phyloP scores from a whole-genome alignment of 371 early-diverging fungal species.

The Rhizopus microsporus region DNA sequence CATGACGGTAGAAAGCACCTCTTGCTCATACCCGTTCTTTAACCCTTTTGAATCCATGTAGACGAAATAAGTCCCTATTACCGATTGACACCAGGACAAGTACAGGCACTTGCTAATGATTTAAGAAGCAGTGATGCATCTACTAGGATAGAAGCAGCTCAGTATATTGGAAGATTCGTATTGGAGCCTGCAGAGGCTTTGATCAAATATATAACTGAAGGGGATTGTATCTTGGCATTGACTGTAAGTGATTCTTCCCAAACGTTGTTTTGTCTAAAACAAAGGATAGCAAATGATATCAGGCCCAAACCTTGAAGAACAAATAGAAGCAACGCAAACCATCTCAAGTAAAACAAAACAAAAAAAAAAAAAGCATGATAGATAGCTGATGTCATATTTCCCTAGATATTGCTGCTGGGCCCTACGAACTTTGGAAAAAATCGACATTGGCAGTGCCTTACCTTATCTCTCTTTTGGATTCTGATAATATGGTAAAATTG shows the following conservation, averaged over 20 bases:
- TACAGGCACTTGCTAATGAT: constrained; percentile 25
- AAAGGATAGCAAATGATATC: constrained; percentile 20
- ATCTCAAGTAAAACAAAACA: constrained; percentile 58
- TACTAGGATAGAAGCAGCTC: constrained; percentile 41
- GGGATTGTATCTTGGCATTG: constrained; percentile 48
- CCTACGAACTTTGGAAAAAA: constrained; percentile 58
- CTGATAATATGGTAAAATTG: constrained; percentile 50
- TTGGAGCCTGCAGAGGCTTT: constrained; percentile 53
- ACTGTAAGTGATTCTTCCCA: constrained; percentile 30
- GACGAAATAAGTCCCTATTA: constrained; percentile 33
- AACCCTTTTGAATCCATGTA: neutral
- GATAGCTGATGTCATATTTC: neutral
- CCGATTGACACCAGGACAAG: constrained; percentile 28
- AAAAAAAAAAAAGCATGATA: neutral
- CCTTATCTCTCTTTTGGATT: constrained; percentile 55
- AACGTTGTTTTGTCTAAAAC: too few relatives aligned
- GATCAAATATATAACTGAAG: constrained; percentile 46
- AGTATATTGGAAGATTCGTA: constrained; percentile 45
- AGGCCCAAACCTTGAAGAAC: constrained; percentile 58
- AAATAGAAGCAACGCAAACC: constrained; percentile 63
- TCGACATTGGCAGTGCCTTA: constrained; percentile 60
- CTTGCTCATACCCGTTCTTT: neutral
- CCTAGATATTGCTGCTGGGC: constrained; percentile 66
- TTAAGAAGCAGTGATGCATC: constrained; percentile 32
- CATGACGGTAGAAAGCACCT: constrained; percentile 10